phyloP scores from a whole-genome alignment of 2,329 filamentous ascomycete species.

The Pleurostoma richardsiae region DNA sequence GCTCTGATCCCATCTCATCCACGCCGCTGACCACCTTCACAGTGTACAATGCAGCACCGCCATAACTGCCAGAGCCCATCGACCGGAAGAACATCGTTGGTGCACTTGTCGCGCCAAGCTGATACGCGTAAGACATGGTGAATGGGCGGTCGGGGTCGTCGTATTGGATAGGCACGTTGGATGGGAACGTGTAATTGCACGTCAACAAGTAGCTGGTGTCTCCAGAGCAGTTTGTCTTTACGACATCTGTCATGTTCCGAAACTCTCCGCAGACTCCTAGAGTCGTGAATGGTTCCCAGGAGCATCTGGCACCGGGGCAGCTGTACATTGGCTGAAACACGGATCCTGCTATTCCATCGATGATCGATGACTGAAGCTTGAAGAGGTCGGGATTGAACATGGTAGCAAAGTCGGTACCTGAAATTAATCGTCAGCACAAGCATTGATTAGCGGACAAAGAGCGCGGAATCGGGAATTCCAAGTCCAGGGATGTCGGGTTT shows the following conservation, averaged over 20 bases:
- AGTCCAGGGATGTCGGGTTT: not conserved
- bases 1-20: too few species aligned
- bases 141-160: too few species aligned
- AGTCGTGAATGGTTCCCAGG: conserved; percentile 10
- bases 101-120: too few species aligned
- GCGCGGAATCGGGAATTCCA: not conserved
- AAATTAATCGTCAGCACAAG: not conserved
- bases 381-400: conserved; percentile 7
- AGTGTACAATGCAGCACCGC: too few species aligned
- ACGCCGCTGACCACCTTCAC: too few species aligned
- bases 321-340: conserved; percentile 5
- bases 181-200: conserved; percentile 4
- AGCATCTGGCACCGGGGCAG: conserved; percentile 10
- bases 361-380: conserved; percentile 6
- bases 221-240: conserved; percentile 1
- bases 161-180: not conserved
- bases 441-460: not conserved
- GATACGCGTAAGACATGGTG: too few species aligned
- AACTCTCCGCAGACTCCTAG: conserved; percentile 11
- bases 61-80: too few species aligned
- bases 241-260: conserved; percentile 5
- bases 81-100: too few species aligned
- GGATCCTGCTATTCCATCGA: conserved; percentile 8
- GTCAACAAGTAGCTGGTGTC: not conserved
- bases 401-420: not conserved